phyloP scores from a whole-genome alignment of 2,329 filamentous ascomycete species.

The Pseudonectria foliicola region DNA sequence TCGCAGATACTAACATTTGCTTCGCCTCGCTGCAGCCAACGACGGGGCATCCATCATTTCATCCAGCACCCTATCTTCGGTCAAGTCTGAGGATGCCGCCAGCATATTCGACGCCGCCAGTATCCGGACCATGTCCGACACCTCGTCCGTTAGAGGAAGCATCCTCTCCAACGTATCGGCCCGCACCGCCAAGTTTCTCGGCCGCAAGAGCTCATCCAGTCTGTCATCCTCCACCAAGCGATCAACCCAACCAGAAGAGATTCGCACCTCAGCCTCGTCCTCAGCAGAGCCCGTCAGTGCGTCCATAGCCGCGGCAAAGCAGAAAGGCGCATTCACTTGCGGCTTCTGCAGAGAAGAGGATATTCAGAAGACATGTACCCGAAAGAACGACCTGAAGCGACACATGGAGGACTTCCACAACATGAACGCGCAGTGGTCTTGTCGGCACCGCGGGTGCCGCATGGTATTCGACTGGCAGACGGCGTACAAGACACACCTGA shows the following conservation, averaged over 20 bases:
- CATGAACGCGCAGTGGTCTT: conserved; percentile 40
- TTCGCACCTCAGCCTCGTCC: conserved; percentile 13
- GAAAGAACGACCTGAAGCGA: conserved; percentile 42
- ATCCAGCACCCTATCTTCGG: conserved; percentile 27
- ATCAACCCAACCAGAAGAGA: conserved; percentile 14
- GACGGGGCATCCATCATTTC: conserved; percentile 30
- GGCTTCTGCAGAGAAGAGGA: conserved; percentile 36
- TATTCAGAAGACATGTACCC: conserved; percentile 36
- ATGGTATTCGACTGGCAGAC: conserved; percentile 42
- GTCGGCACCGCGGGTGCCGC: conserved; percentile 35
- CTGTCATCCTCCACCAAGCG: conserved; percentile 15
- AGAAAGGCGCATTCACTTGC: conserved; percentile 32
- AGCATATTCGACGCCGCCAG: conserved; percentile 32
- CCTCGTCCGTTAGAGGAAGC: conserved; percentile 32
- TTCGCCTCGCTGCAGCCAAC: conserved; percentile 12
- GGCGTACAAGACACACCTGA: conserved; percentile 41
- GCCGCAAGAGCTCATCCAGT: conserved; percentile 20
- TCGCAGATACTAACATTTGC: conserved; percentile 3
- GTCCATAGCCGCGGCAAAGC: conserved; percentile 24
- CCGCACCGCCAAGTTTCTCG: conserved; percentile 28
- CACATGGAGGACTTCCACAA: conserved; percentile 43
- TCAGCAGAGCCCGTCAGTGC: conserved; percentile 17
- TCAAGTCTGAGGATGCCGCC: conserved; percentile 28
- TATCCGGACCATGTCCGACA: conserved; percentile 32
- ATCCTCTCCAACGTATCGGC: conserved; percentile 35